Percentiles rank a stretch among this genome's conserved stretches.
Evolutionary conservation across 2,329 filamentous ascomycete species (phyloP).

Genomic region (Knufia petricola): DNA sequence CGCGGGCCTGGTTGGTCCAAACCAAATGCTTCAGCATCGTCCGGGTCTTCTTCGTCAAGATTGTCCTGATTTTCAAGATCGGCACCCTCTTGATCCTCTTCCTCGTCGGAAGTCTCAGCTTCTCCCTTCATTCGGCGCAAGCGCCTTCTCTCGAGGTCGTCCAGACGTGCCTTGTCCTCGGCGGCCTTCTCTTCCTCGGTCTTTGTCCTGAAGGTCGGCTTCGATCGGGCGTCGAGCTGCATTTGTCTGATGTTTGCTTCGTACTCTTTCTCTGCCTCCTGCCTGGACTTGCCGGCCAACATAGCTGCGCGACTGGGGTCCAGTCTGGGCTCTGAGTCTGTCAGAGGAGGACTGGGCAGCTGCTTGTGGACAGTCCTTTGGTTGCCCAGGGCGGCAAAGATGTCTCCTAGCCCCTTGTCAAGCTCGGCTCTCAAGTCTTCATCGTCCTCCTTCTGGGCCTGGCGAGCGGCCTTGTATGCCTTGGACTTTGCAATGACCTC

Average conservation of each 20-base stretch:
- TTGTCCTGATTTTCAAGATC: constrained; percentile 27
- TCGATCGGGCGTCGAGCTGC: constrained; percentile 71
- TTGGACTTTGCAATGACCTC: constrained; percentile 98
- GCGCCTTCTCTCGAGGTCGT: constrained; percentile 73
- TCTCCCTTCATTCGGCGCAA: constrained; percentile 81
- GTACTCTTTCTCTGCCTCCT: constrained; percentile 73
- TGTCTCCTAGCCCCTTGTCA: constrained; percentile 69
- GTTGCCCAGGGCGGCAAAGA: constrained; percentile 60
- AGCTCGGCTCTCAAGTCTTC: constrained; percentile 76
- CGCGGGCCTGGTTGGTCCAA: constrained; percentile 43
- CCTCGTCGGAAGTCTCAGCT: constrained; percentile 55
- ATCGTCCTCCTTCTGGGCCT: constrained; percentile 74
- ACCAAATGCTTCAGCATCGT: constrained; percentile 54
- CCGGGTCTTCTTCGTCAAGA: constrained; percentile 39
- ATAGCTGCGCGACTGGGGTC: constrained; percentile 56
- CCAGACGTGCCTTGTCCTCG: constrained; percentile 66
- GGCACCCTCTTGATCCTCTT: constrained; percentile 31
- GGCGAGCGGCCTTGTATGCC: constrained; percentile 84
- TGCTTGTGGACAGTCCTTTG: constrained; percentile 44
- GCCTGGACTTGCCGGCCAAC: constrained; percentile 51
- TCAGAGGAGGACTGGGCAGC: constrained; percentile 36
- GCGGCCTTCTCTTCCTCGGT: constrained; percentile 76
- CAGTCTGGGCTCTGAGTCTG: constrained; percentile 40
- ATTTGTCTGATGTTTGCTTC: constrained; percentile 74
- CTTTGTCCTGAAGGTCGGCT: constrained; percentile 79